Evolutionary conservation across 2,329 filamentous ascomycete genomes (phyloP).

Genomic region (Bipolaris zeicola): DNA sequence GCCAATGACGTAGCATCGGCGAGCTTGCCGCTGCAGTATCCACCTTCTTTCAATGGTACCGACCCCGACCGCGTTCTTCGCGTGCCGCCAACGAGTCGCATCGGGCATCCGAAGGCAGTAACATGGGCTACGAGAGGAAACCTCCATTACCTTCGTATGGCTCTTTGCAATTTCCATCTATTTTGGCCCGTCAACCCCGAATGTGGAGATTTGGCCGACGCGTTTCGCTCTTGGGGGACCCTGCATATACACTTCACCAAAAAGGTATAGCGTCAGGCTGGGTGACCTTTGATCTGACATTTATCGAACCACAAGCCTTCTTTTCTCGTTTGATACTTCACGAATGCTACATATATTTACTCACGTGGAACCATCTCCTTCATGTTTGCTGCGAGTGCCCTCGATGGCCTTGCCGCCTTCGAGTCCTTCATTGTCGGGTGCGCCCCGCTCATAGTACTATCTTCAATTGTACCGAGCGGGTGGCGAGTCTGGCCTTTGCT

Average conservation of each 20-base stretch:
- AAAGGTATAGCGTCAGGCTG: conserved; percentile 28
- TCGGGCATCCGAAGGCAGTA: conserved; percentile 1
- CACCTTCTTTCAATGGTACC: neutral
- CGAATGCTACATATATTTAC: conserved; percentile 10
- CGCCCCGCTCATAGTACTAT: conserved; percentile 9
- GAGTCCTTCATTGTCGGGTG: conserved; percentile 11
- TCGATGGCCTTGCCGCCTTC: conserved; percentile 22
- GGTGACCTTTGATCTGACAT: conserved; percentile 8
- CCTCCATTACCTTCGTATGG: neutral
- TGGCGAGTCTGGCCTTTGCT: conserved; percentile 26
- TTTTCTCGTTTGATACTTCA: conserved; percentile 1
- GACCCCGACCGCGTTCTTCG: neutral
- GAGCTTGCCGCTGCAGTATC: neutral
- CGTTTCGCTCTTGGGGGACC: conserved; percentile 3
- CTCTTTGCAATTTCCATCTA: neutral
- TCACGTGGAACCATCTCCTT: conserved; percentile 4
- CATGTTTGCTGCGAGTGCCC: conserved; percentile 20
- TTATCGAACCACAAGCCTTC: conserved; percentile 11
- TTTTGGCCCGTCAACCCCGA: neutral
- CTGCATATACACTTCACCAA: conserved; percentile 27
- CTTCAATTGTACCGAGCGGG: conserved; percentile 9
- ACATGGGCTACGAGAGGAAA: neutral
- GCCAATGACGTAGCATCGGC: conserved; percentile 6
- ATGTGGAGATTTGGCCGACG: conserved; percentile 4
- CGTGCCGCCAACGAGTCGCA: neutral